phyloP scores from a whole-genome alignment of 2,329 filamentous ascomycete genomes.

The Graphiopsis chlorocephala region DNA sequence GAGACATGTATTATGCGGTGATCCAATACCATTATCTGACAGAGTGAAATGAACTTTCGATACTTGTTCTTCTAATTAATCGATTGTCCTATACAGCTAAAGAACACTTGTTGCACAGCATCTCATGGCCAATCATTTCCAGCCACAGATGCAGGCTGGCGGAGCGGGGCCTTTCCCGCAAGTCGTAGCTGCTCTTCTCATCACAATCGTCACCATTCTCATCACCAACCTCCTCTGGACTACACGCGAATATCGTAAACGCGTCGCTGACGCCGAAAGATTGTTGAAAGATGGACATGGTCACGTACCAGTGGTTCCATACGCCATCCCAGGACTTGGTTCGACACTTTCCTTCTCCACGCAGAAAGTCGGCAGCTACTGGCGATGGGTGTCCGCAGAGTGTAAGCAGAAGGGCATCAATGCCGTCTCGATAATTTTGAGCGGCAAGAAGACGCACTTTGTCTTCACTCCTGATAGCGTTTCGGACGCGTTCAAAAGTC shows the following conservation, averaged over 20 bases:
- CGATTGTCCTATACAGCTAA: neutral
- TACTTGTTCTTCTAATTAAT: neutral
- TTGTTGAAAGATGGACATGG: neutral
- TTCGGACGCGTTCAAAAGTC: constrained; percentile 20
- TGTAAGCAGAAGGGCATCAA: constrained; percentile 11
- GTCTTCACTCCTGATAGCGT: constrained; percentile 23
- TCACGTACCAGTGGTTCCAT: constrained; percentile 21
- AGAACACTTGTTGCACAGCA: neutral
- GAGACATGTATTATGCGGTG: neutral
- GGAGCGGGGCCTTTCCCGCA: neutral
- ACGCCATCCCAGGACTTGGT: constrained; percentile 24
- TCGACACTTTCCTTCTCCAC: constrained; percentile 22
- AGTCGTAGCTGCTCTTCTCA: neutral
- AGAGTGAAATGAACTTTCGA: neutral
- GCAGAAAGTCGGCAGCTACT: constrained; percentile 24
- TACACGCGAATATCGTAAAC: constrained; percentile 2
- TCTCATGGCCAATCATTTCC: constrained; percentile 2
- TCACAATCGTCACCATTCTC: constrained; percentile 3
- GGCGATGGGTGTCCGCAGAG: constrained; percentile 15
- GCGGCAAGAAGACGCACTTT: constrained; percentile 21
- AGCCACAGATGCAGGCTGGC: constrained; percentile 1
- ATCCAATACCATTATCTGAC: neutral
- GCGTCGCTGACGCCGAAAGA: neutral
- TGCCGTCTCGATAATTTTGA: constrained; percentile 23
- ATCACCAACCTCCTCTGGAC: constrained; percentile 10